Percentiles rank a stretch among this genome's conserved stretches.
These are phyloP conservation scores for Penicillium pulvis DNA, from an alignment of 495 filamentous ascomycete genomes.

Conservation along the genomic window DNA sequence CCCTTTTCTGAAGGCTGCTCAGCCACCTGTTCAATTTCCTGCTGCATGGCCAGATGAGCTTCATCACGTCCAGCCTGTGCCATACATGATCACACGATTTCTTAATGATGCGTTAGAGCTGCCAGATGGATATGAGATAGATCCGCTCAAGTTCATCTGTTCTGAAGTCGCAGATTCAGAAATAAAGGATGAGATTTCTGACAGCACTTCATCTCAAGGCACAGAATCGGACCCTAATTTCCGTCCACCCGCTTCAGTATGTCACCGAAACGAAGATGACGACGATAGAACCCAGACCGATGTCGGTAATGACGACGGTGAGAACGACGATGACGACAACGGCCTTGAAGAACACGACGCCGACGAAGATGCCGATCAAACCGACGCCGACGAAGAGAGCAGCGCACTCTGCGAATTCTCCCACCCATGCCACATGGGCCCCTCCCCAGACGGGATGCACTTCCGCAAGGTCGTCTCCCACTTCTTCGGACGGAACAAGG, in stretches of 20 bases:
- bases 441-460: conserved; percentile 22
- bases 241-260: background rate
- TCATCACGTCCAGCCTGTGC: background rate
- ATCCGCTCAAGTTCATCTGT: no score
- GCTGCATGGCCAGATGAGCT: background rate
- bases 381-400: background rate
- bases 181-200: background rate
- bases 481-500: conserved; percentile 88
- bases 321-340: background rate
- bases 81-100: background rate
- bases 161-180: no score
- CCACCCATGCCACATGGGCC: conserved; percentile 19
- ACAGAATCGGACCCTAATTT: background rate
- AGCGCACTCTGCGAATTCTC: conserved; percentile 25
- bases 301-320: background rate
- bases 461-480: conserved; percentile 78
- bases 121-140: background rate
- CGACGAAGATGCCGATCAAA: background rate
- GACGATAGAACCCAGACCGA: background rate
- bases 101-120: background rate
- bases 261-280: no score
- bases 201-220: background rate
- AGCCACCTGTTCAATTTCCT: background rate
- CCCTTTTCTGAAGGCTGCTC: background rate
- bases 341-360: background rate